phyloP scores from a whole-genome alignment of 1,139 yeast species.

The Protomyces macrosporus region DNA sequence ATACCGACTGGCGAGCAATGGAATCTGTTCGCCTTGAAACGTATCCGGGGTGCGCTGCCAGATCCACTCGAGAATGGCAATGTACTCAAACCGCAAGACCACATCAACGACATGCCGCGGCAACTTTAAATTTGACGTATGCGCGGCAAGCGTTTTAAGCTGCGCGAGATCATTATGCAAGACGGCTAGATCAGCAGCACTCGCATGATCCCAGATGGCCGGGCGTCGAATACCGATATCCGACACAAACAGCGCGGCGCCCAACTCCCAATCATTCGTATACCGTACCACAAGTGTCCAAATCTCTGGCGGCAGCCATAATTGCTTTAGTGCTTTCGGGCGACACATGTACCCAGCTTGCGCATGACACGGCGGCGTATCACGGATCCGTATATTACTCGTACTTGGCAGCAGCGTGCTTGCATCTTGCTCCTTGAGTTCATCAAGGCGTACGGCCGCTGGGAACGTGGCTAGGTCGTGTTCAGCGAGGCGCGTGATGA shows the following conservation, averaged over 20 bases:
- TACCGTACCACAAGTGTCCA: constrained; percentile 12
- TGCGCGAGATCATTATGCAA: constrained; percentile 13
- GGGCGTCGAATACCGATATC: constrained; percentile 16
- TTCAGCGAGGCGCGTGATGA: constrained; percentile 7
- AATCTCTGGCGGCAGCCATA: constrained; percentile 11
- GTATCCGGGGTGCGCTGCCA: constrained; percentile 4
- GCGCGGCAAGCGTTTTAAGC: background rate
- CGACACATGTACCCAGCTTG: background rate
- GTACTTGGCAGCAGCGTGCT: background rate
- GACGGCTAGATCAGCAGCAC: constrained; percentile 8
- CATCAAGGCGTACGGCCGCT: constrained; percentile 11
- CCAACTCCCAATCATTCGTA: constrained; percentile 21
- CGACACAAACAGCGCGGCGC: constrained; percentile 20
- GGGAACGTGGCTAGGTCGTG: constrained; percentile 15
- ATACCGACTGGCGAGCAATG: constrained; percentile 12
- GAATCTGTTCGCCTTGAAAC: constrained; percentile 12
- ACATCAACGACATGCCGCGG: constrained; percentile 23
- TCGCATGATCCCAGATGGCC: constrained; percentile 18
- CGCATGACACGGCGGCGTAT: background rate
- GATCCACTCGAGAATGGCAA: constrained; percentile 13
- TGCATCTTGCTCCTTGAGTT: constrained; percentile 3
- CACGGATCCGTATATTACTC: background rate
- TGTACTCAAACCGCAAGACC: constrained; percentile 19
- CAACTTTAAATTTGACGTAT: background rate
- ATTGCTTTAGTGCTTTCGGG: background rate